phyloP scores from a whole-genome alignment of 2,329 filamentous ascomycete genomes.

The Alternaria sp. region DNA sequence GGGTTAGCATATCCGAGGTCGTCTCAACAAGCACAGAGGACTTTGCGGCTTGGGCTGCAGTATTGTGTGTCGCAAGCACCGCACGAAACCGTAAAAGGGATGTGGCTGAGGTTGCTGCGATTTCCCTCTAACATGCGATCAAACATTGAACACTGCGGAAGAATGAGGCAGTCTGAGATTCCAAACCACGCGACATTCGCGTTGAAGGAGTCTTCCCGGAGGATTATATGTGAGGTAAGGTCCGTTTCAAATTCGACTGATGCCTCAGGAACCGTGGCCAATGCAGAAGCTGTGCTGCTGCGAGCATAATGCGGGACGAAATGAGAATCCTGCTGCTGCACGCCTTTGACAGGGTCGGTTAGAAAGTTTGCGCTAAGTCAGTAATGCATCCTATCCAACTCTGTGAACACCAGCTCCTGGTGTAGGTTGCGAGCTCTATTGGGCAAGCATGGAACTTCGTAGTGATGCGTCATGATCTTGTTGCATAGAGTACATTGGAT shows the following conservation, averaged over 20 bases:
- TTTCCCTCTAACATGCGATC: neutral
- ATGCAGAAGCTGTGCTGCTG: neutral
- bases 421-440: neutral
- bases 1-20: neutral
- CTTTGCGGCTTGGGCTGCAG: neutral
- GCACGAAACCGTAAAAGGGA: neutral
- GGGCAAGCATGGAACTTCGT: no score
- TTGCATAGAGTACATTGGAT: neutral
- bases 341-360: neutral
- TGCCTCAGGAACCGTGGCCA: neutral
- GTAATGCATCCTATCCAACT: neutral
- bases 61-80: neutral
- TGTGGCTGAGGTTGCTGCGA: neutral
- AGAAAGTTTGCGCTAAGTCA: constrained; percentile 2
- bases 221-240: neutral
- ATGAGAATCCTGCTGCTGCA: neutral
- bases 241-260: neutral
- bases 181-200: neutral
- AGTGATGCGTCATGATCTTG: neutral
- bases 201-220: neutral
- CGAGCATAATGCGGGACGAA: neutral
- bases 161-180: neutral
- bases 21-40: neutral
- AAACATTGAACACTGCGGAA: neutral
- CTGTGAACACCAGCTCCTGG: neutral